Base-by-base conservation (phyloP, 805 yeast genomes). In the Wickerhamiella lipophila region DNA sequence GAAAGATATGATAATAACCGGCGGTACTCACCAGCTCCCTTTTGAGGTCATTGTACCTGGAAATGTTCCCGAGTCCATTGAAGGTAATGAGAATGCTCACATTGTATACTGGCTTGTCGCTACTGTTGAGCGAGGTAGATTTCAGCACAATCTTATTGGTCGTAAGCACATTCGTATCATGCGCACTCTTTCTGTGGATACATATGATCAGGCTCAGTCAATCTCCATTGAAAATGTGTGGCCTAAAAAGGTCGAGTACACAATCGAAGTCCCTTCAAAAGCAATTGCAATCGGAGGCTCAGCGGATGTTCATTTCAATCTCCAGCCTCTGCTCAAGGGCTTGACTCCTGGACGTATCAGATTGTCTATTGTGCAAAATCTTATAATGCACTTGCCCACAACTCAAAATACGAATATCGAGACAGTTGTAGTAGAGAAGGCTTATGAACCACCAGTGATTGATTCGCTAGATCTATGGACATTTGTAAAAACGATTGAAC, bases 211-310 rank as follows among this genome's bases (percentile, higher is more conserved):
- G 21, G 74, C 94, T 0, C 96, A 89, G 63, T 85, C 97, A 0
- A 83, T 88, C 57, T 84, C 94, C 0, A 94, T 89, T 27, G 95
- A 87, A 60, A 89, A 89, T 62, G 80, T 88, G 1, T 89, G 97
- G 97, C 96, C 97, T 2, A 70, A 78, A 42, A 92, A 92, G 61
- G 85, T 89, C 27, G 96, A 89, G 59, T 89, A 89, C 63, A 75
- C 86, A 2, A 77, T 92, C 51, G 81, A 84, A 47, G 79, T 84
- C 5, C 96, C 97, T 0, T 72, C 85, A 22, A 81, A 84, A 58
- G 95, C 96, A 0, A 75, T 86, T 21, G 94, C 97, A 0, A 79
- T 92, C 39, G 98, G 98, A 1, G 79, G 95, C 0, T 67, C 76
- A 0, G 70, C 82, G 5, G 83, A 85, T 1, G 72, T 89, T 6